Percentiles rank a stretch among this genome's conserved stretches.
Conservation (phyloP, 2,329 filamentous ascomycete species). For the Penicillium sp. region DNA sequence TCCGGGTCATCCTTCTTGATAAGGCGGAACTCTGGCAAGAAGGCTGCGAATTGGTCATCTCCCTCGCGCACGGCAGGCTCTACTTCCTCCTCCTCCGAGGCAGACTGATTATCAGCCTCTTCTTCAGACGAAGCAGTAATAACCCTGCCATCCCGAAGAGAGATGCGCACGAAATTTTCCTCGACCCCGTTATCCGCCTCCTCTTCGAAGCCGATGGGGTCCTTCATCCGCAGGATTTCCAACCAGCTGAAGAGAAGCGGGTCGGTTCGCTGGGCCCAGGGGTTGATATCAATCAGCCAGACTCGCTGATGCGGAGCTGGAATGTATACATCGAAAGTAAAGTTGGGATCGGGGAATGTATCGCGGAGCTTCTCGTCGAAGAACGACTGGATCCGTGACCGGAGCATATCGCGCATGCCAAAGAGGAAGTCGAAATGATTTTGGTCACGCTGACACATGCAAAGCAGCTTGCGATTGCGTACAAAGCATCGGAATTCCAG, state of each 20-base stretch:
- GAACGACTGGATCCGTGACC: conserved; percentile 73
- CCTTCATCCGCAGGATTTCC: conserved; percentile 76
- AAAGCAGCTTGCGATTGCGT: conserved; percentile 77
- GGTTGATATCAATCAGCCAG: conserved; percentile 91
- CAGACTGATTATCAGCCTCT: conserved; percentile 39
- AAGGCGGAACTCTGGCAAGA: conserved; percentile 78
- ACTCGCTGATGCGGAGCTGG: conserved; percentile 76
- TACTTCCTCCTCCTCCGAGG: conserved; percentile 38
- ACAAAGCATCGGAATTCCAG: conserved; percentile 97
- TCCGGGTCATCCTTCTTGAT: conserved; percentile 85
- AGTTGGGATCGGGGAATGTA: conserved; percentile 82
- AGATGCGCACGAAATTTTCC: conserved; percentile 45
- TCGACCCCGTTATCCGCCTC: conserved; percentile 38
- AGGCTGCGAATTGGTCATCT: conserved; percentile 58
- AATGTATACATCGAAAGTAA: conserved; percentile 91
- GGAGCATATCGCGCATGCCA: conserved; percentile 68
- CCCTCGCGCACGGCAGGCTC: conserved; percentile 56
- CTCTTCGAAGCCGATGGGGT: conserved; percentile 46
- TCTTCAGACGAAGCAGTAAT: conserved; percentile 17
- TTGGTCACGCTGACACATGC: conserved; percentile 84
- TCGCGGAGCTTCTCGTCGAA: conserved; percentile 75
- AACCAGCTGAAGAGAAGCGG: conserved; percentile 87
- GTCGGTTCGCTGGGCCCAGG: conserved; percentile 90
- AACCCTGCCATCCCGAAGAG: conserved; percentile 35
- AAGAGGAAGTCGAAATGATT: conserved; percentile 88